Conservation (phyloP, 2,329 filamentous ascomycete genomes). For the Pseudophaeomoniella oleicola region DNA sequence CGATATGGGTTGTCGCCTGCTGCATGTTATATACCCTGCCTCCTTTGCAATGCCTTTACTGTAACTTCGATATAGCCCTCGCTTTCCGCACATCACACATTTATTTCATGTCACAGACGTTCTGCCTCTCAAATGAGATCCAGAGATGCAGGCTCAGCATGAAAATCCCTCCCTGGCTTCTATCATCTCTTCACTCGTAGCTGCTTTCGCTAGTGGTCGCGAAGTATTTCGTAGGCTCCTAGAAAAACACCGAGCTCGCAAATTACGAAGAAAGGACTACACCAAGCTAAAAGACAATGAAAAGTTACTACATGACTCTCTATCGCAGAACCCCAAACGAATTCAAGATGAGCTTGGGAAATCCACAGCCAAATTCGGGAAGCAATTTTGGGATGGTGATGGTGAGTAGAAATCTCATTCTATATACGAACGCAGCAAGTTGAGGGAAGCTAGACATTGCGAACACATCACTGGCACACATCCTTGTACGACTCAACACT, state of each 20-base stretch:
- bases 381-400: constrained; percentile 11
- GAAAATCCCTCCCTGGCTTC: constrained; percentile 1
- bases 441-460: no score
- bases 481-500: constrained; percentile 12
- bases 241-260: constrained; percentile 8
- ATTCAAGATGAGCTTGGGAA: constrained; percentile 10
- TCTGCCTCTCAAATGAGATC: no score
- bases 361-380: constrained; percentile 9
- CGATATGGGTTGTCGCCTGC: no score
- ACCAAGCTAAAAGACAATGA: constrained; percentile 10
- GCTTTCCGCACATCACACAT: no score
- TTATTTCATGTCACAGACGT: no score
- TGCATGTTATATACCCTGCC: no score
- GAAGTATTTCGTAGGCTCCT: constrained; percentile 9
- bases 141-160: no score
- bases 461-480: constrained; percentile 12
- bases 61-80: no score
- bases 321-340: constrained; percentile 8
- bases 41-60: no score
- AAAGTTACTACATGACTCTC: constrained; percentile 9
- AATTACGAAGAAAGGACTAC: constrained; percentile 4
- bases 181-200: constrained; percentile 11
- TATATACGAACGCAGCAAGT: no score
- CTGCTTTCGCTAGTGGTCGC: constrained; percentile 10
- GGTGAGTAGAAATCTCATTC: no score